phyloP scores from a whole-genome alignment of 257 asterid species.

The Lantana camara region DNA sequence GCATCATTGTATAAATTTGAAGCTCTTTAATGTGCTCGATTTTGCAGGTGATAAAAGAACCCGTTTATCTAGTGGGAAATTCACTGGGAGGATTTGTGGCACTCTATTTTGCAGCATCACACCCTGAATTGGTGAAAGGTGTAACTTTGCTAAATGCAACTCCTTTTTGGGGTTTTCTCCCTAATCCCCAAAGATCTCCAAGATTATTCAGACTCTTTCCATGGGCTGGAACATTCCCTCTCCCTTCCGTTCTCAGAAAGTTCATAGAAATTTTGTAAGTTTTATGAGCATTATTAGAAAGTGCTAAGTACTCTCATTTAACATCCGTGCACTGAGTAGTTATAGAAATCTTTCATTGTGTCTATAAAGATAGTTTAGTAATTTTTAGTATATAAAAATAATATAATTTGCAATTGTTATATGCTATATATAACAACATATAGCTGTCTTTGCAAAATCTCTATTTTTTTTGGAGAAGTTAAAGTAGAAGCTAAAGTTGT shows the following conservation, averaged over 20 bases:
- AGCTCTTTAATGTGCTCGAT: background rate
- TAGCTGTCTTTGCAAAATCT: too few species aligned
- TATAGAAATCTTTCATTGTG: too few species aligned
- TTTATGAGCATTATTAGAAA: background rate
- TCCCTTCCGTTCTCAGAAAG: conserved; percentile 48
- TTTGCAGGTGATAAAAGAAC: conserved; percentile 63
- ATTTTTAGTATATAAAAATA: too few species aligned
- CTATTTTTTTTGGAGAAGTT: too few species aligned
- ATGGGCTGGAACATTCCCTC: conserved; percentile 72
- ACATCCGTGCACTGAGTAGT: background rate
- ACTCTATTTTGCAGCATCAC: conserved; percentile 60
- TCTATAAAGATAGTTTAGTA: too few species aligned
- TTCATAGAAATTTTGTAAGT: conserved; percentile 60
- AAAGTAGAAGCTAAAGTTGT: too few species aligned
- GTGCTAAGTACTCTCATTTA: background rate
- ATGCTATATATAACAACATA: too few species aligned
- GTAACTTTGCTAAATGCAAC: conserved; percentile 71
- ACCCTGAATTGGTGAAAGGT: conserved; percentile 72
- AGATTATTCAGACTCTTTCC: conserved; percentile 56
- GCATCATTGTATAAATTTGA: too few species aligned
- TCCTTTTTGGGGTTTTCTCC: conserved; percentile 76
- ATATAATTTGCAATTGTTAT: too few species aligned
- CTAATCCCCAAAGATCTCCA: conserved; percentile 62
- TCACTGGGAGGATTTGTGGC: conserved; percentile 74
- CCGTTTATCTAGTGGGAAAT: conserved; percentile 71